Percentiles rank a stretch among this genome's conserved stretches.
Conservation (phyloP, 768 basidiomycete genomes). For the Pulveroboletus frians region DNA sequence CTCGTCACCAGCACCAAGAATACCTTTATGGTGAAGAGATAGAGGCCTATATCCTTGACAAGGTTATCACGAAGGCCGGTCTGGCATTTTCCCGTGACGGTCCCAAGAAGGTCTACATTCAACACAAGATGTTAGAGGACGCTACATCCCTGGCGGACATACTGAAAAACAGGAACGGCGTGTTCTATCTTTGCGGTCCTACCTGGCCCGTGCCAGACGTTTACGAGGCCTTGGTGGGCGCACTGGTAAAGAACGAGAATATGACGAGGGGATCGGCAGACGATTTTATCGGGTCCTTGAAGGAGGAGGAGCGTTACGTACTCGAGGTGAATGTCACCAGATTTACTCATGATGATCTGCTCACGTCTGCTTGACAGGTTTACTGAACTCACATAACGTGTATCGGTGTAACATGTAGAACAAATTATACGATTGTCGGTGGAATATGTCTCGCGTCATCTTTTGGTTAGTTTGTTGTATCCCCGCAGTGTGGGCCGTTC, state of each 20-base stretch:
- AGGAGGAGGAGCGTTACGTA: constrained; percentile 97
- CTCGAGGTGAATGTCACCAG: constrained; percentile 55
- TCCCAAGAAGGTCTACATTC: constrained; percentile 92
- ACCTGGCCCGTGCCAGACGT: constrained; percentile 99
- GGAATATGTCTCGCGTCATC: neutral
- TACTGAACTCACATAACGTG: constrained; percentile 11
- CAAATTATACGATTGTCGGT: neutral
- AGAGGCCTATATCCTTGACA: constrained; percentile 85
- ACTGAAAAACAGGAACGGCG: constrained; percentile 68
- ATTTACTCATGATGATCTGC: neutral
- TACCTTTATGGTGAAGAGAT: constrained; percentile 97
- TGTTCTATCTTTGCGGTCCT: constrained; percentile 96
- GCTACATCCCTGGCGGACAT: constrained; percentile 68
- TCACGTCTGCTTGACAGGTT: constrained; percentile 13
- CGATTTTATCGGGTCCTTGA: constrained; percentile 78
- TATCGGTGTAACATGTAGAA: neutral
- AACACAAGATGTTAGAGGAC: constrained; percentile 96
- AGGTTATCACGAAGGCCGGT: constrained; percentile 83
- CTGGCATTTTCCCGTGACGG: constrained; percentile 96
- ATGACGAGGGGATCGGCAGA: constrained; percentile 63
- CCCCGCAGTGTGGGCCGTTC: neutral
- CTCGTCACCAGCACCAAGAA: constrained; percentile 90
- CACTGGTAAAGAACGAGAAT: constrained; percentile 68
- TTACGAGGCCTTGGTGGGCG: constrained; percentile 84
- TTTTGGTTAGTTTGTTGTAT: neutral